These are phyloP conservation scores for Ogataea salicorniae DNA, from an alignment of 805 yeast species.

Conservation along the genomic window DNA sequence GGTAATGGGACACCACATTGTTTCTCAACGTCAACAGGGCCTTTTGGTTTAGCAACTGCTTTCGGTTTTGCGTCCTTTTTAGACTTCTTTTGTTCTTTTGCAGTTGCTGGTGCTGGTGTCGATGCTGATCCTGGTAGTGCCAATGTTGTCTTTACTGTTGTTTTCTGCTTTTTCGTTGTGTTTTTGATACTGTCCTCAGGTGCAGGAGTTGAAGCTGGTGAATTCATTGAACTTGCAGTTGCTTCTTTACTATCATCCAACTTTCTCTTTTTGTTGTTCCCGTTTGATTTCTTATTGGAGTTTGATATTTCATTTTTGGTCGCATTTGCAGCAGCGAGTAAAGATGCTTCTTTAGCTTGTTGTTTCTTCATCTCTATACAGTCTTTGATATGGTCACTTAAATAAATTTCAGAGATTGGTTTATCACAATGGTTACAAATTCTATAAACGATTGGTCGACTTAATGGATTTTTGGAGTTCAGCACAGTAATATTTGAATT, in stretches of 20 bases:
- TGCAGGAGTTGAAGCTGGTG: constrained; percentile 7
- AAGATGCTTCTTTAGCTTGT: constrained; percentile 8
- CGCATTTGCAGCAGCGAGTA: constrained; percentile 4
- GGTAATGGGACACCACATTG: constrained; percentile 96
- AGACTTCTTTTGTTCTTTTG: constrained; percentile 30
- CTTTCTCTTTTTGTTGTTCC: constrained; percentile 24
- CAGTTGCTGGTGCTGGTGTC: constrained; percentile 12
- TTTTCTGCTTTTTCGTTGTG: constrained; percentile 14
- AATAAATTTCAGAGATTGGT: constrained; percentile 36
- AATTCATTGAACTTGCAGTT: constrained; percentile 24
- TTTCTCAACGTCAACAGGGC: constrained; percentile 85
- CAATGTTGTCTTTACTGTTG: background rate
- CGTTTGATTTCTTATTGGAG: constrained; percentile 10
- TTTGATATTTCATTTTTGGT: constrained; percentile 2
- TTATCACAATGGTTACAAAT: constrained; percentile 44
- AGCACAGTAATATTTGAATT: background rate
- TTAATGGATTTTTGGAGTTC: constrained; percentile 31
- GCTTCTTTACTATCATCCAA: constrained; percentile 19
- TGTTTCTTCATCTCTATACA: constrained; percentile 34
- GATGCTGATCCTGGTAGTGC: constrained; percentile 7
- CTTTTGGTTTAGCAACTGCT: constrained; percentile 54
- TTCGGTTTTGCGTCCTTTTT: constrained; percentile 32
- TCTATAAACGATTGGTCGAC: constrained; percentile 36
- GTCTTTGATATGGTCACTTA: constrained; percentile 34
- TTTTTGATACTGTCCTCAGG: constrained; percentile 7